Evolutionary conservation across 495 filamentous ascomycete genomes (phyloP), one percentile per base, ranked within the genome.

Genomic region (Wilcoxina mikolae): DNA sequence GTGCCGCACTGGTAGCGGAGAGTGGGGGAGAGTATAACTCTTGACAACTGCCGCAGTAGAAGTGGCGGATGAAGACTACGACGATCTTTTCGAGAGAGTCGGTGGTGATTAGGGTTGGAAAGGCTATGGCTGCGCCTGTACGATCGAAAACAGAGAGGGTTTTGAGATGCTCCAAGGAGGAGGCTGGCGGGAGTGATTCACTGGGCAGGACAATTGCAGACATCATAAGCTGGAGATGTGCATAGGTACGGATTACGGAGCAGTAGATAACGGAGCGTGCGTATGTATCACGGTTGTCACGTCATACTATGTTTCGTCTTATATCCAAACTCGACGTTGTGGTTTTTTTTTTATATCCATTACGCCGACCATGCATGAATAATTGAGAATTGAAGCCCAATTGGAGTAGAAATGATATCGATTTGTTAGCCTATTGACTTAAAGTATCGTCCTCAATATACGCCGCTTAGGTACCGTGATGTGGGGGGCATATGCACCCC

Each of bases 31-130:
- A 33, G 26, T 48, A 5, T 43, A 12, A 53, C 54, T 53, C 33
- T 51, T 51, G 55, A 72, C 86, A 69, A 73, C 85, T 85, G 1
- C 87, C 85, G 61, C 87, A 94, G 73, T 85, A 90, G 71, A 94
- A 94, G 68, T 94, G 87, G 22, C 87, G 76, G 43, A 94, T 75
- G 61, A 94, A 94, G 49, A 93, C 78, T 17, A 93, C 50, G 65
- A 26, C 9, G 11, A 31, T 45, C 7, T n/a, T 5, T 5, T 45
- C 15, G 7, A 18, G 22, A 5, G 7, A 22, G 12, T 9, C 42
- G 81, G 70, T 1, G 73, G 68, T 11, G 75, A 66, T 5, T 9
- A 45, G 42, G 9, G 7, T 5, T 22, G 12, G 42, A 5, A 45
- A 24, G 18, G 11, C 27, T 49, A 18, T 49, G 45, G 45, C 7